These are phyloP conservation scores for Ogataea wickerhamii DNA, from an alignment of 805 yeast species.

Conservation along the genomic window DNA sequence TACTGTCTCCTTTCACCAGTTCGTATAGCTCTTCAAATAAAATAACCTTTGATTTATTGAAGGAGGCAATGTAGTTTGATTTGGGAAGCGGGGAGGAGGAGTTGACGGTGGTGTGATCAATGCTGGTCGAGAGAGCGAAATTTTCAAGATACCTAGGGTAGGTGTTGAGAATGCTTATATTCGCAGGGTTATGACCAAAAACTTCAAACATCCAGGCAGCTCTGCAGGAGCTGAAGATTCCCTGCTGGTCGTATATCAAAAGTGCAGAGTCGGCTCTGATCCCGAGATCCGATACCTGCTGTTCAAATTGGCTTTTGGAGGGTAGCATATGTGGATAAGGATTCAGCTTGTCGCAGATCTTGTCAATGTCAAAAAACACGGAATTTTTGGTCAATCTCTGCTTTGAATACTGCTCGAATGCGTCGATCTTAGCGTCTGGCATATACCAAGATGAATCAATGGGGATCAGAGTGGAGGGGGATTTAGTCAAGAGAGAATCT, in stretches of 20 bases:
- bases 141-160: slow-evolving; percentile 37
- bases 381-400: slow-evolving; percentile 61
- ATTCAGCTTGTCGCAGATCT: slow-evolving; percentile 53
- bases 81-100: slow-evolving; percentile 22
- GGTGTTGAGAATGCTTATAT: slow-evolving; percentile 66
- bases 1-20: slow-evolving; percentile 47
- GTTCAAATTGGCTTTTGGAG: slow-evolving; percentile 48
- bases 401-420: slow-evolving; percentile 51
- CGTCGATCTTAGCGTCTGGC: slow-evolving; percentile 68
- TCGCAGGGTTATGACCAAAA: slow-evolving; percentile 62
- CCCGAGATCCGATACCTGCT: slow-evolving; percentile 53
- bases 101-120: slow-evolving; percentile 17
- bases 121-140: slow-evolving; percentile 13
- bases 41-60: slow-evolving; percentile 50
- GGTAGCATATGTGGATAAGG: slow-evolving; percentile 94
- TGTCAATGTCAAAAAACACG: slow-evolving; percentile 76
- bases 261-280: slow-evolving; percentile 52
- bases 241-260: slow-evolving; percentile 80
- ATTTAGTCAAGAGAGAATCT: slow-evolving; percentile 12
- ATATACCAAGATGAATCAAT: slow-evolving; percentile 92
- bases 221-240: slow-evolving; percentile 85
- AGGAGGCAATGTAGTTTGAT: slow-evolving; percentile 35
- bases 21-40: slow-evolving; percentile 62
- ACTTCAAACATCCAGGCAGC: slow-evolving; percentile 86
- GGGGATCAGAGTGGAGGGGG: slow-evolving; percentile 37